Conservation (phyloP, 352 stramenopile genomes). For the Globisporangium polare region DNA sequence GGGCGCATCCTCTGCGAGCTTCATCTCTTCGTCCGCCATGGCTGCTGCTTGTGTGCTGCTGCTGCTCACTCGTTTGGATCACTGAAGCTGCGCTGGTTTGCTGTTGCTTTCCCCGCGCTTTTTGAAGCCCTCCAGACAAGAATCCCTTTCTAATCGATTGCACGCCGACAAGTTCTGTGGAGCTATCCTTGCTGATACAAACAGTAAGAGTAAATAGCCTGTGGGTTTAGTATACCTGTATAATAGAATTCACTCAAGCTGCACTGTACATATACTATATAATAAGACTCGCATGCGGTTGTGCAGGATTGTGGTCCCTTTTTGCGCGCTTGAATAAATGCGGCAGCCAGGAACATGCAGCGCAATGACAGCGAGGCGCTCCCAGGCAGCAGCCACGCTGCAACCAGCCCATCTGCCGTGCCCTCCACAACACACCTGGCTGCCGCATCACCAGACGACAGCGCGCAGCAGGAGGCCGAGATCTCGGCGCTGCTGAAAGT, state of each 20-base stretch:
- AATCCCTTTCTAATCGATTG: not conserved
- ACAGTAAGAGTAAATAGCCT: not conserved
- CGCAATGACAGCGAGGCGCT: not conserved
- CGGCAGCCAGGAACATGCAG: not conserved
- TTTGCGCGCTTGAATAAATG: not conserved
- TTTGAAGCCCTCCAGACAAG: not conserved
- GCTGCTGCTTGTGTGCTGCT: not conserved
- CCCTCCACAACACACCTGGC: not conserved
- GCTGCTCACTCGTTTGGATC: not conserved
- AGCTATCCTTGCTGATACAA: no score
- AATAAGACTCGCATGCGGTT: not conserved
- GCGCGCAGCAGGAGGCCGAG: conserved; percentile 21
- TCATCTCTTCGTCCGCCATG: conserved; percentile 33
- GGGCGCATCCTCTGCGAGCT: conserved; percentile 43
- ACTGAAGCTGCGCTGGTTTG: not conserved
- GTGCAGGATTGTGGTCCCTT: not conserved
- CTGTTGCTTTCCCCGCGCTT: not conserved
- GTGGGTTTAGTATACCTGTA: not conserved
- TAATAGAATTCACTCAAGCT: not conserved
- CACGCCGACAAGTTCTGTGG: not conserved
- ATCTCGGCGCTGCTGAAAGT: conserved; percentile 53
- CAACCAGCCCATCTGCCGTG: not conserved
- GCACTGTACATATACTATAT: not conserved
- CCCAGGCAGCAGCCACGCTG: not conserved
- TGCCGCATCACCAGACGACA: not conserved